These are phyloP conservation scores for Beauveria australis DNA, from an alignment of 2,329 filamentous ascomycete genomes.

Conservation along the genomic window DNA sequence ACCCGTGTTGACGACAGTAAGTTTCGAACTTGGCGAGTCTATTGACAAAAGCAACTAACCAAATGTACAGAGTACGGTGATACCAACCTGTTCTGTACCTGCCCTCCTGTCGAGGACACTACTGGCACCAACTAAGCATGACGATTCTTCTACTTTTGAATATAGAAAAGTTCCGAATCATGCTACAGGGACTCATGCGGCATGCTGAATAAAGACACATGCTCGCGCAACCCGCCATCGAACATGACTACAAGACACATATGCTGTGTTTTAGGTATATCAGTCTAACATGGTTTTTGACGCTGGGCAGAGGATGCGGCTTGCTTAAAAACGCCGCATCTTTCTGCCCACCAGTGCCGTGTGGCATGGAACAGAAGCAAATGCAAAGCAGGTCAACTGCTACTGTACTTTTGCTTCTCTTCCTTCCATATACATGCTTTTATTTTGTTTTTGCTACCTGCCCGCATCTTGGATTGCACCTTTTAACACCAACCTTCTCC, in stretches of 20 bases:
- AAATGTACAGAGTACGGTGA: slow-evolving; percentile 66
- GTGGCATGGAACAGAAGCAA: not conserved
- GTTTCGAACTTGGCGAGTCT: slow-evolving; percentile 23
- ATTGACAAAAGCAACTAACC: not conserved
- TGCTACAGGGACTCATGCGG: slow-evolving; percentile 6
- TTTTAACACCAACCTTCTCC: slow-evolving; percentile 3
- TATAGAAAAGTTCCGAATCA: slow-evolving; percentile 11
- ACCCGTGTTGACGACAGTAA: slow-evolving; percentile 80
- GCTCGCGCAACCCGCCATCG: slow-evolving; percentile 2
- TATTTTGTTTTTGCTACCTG: not conserved
- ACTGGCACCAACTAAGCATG: slow-evolving; percentile 22
- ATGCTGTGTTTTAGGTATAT: not conserved
- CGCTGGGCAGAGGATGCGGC: not conserved
- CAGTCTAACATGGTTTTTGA: slow-evolving; percentile 5
- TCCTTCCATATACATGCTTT: not conserved
- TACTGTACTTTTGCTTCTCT: not conserved
- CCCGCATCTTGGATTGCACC: slow-evolving; percentile 4
- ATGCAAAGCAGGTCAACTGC: not conserved
- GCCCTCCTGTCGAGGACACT: slow-evolving; percentile 69
- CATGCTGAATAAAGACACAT: slow-evolving; percentile 13
- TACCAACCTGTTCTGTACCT: slow-evolving; percentile 90
- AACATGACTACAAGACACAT: slow-evolving; percentile 4
- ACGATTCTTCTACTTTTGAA: slow-evolving; percentile 4
- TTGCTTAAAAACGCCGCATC: not conserved
- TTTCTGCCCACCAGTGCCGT: not conserved